Evolutionary conservation across 345 rosid genomes (phyloP), one percentile per base, ranked within the genome.

Genomic region (Stellera chamaejasme): DNA sequence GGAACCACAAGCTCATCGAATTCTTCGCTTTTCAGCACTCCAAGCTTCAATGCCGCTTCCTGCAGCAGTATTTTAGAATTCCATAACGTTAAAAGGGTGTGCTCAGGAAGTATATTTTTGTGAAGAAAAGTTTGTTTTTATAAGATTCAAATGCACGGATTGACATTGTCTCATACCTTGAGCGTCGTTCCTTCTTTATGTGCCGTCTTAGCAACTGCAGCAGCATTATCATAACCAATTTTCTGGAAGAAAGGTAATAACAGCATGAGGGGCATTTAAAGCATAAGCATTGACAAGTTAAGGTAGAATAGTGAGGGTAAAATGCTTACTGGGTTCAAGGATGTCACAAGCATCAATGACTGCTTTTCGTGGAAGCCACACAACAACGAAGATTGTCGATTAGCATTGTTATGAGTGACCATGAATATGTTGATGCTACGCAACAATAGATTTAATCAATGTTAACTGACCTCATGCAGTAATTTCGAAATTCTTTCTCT

Each of bases 291-390:
- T 14, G 13, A 23, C 28, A 56, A 65, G 23, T 27, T 16, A 27
- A 44, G 60, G 59, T 8, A 55, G 10, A 58, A 13, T 32, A 64
- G 13, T 42, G 39, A 25, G 61, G 66, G 50, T 27, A 27, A 54
- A 65, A 53, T 50, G 68, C 97, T 86, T 74, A 89, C 99, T 32
- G 94, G 99, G 70, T 93, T 93, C 82, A 93, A 76, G 62, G 97
- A 81, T 56, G 99, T 89, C 73, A 93, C 97, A 41, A 89, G 97
- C 99, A 93, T 93, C 51, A 93, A 78, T 19, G 97, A 93, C 99
- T 89, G 81, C 81, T 74, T 60, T 51, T 43, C 60, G 65, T 50
- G 53, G 60, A 70, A 63, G 60, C 54, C 70, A 54, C 26, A 68
- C 16, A 65, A 41, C 56, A 73, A 59, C 48, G 65, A 50, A 59